Base-by-base conservation (phyloP, 768 basidiomycete genomes). In the Russula virescens region DNA sequence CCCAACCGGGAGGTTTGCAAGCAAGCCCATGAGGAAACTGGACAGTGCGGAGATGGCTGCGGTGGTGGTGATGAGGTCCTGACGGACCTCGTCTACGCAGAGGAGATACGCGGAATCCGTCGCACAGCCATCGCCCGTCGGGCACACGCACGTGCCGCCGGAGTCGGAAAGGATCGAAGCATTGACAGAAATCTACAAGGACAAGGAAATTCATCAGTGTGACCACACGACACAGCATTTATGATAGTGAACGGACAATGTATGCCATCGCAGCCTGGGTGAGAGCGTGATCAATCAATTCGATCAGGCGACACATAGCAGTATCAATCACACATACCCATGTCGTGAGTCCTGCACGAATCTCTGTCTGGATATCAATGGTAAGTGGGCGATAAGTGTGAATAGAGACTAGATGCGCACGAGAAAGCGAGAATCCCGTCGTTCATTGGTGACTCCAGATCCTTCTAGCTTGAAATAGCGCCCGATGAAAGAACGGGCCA, bases 1-100 rank as follows among this genome's bases (percentile, higher is more conserved):
- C 34, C 87, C 90, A n/a, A 94, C 83, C 2, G 92, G 92, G n/a
- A 94, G 77, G 71, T 94, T 94, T 43, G 89, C 92, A 25, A 92
- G 72, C 16, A 86, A 74, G 50, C 92, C 92, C 90, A 94, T 91
- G 62, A 92, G 80, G 71, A 87, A 83, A 19, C 87, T 88, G 11
- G 89, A 74, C 8, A 94, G 80, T 0, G 88, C 83, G 4, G 88
- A 79, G 62, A 91, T 81, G 58, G 88, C 86, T 11, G 91, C 89
- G 0, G 91, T 93, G 14, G 87, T 81, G 7, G 88, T 91, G 69
- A 94, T 91, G 62, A 94, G 82, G 71, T 94, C 91, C 57, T 82
- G 81, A 25, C 81, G 82, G 19, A 91, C 78, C 28, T 83, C 84
- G 23, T 42, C 60, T 51, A 85, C 75, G 67, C 89, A 91, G 19